Base-by-base conservation (phyloP, 2,329 filamentous ascomycete species). In the Neonectria neomacrospora region DNA sequence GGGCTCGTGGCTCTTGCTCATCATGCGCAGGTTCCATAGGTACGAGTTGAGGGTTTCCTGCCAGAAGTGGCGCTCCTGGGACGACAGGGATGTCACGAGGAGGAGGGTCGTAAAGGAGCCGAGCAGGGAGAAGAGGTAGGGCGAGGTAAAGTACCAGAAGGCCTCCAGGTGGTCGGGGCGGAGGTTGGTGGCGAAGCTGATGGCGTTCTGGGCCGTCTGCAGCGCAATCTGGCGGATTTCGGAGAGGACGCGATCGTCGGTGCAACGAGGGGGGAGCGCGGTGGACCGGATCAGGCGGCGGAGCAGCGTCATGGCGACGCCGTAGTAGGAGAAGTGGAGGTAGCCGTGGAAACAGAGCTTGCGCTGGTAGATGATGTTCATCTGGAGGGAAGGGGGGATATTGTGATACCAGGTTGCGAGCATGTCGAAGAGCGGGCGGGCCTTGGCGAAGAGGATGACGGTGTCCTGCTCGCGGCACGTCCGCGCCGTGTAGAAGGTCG, bases 361-460 rank as follows among this genome's bases (percentile, higher is more conserved):
- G 61, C 80, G 73, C 47, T 79, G 75, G 61, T 78, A 78, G 3
- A 76, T 74, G 12, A 79, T 69, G 54, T 82, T 79, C 72, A 85
- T 80, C 52, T 82, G 80, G 18, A 84, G 75, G 47, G 76, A 77
- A 10, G 80, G 75, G 0, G 82, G 82, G 8, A 85, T 74, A 26
- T 67, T 77, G 26, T 79, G 76, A 54, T 80, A 82, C 83, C 83
- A 85, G 51, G 78, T 76, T 32, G 81, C 81, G n/a, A 86, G 71
- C 42, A 77, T 77, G 23, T 83, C 77, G 11, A 84, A 81, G 1
- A 85, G 77, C 2, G 83, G 82, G 47, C 81, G 81, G 1, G 83
- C 83, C 34, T 81, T 80, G 63, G 82, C 80, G 12, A 83, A 77
- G 1, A 84, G 80, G 14, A 74, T 44, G 8, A 69, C 57, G 0